Base-by-base conservation (phyloP, 2,329 filamentous ascomycete species). In the Fusarium cicatricum region DNA sequence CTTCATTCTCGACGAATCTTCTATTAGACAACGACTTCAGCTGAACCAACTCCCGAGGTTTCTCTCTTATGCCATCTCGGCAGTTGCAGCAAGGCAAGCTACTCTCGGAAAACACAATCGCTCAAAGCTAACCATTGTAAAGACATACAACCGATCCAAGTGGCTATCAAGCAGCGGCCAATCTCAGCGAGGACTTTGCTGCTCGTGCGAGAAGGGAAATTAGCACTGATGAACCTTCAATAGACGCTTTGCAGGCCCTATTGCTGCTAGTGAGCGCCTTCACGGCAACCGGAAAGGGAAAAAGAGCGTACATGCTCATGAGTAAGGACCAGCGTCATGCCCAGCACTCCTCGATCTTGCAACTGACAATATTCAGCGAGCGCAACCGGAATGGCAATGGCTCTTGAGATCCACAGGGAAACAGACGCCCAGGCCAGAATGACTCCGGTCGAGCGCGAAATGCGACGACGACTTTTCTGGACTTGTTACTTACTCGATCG, bases 271-370 rank as follows among this genome's bases (percentile, higher is more conserved):
- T 89, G 0, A 86, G 89, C 69, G 88, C 90, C 3, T 93, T 87
- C 67, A 91, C 88, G 42, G 91, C 91, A 31, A 82, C 86, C 26
- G 91, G 92, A 21, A 87, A 89, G 67, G 90, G 91, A 14, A 94
- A 91, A 75, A 95, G 90, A 74, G 88, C 90, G 1, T 95, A 92
- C 65, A 96, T 96, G 91, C 81, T 92, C 33, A 80, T 96, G 65
- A 85, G 91, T 91, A 86, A 16, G 78, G 10, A 34, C 11, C 15
- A 12, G 21, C 21, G 11, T 28, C 14, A 16, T 6, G 5, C 9
- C 14, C 5, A 10, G 14, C 3, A 29, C 28, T 15, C 14, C 14
- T 34, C 23, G 19, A 17, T 14, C 17, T 8, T 15, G 21, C 2
- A n/a, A 43, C 78, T 82, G 64, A 83, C 62, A 28, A 2, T 2